Evolutionary conservation across 2,329 filamentous ascomycete genomes (phyloP), one percentile per base, ranked within the genome.

Genomic region (Fusarium sp.): DNA sequence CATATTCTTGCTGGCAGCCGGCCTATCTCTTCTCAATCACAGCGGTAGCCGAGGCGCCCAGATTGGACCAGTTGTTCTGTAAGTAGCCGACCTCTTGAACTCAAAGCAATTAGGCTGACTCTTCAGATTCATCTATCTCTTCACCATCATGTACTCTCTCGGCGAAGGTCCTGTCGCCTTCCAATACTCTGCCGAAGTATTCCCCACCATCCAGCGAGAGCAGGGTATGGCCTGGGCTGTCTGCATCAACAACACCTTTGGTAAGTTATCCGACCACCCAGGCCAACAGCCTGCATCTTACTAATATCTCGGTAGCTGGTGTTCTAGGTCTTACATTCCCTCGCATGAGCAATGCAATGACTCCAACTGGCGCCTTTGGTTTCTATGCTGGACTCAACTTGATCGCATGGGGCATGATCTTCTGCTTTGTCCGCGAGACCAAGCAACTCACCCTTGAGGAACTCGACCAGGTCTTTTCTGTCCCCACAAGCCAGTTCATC

Each of bases 391-490:
- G 77, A 3, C 80, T 84, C 33, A 85, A 85, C 63, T 40, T 82
- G 1, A 71, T 83, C 0, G 83, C 82, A 0, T 79, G 83, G 71
- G 55, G 78, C 39, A 77, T 85, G 65, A 84, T 84, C 63, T 84
- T 84, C 62, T 76, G 83, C 27, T 79, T 84, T 48, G 79, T 85
- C 0, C 83, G 82, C 1, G 83, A 85, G 73, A 85, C 83, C 4
- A 84, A 84, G 74, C 81, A 83, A 36, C 79, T 81, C 53, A 84
- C 82, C 0, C 77, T 85, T 1, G 83, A 85, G 61, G 83, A 85
- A 56, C 80, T 85, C 11, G 82, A 85, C 73, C 61, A 64, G 59
- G 61, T 64, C 41, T 64, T 64, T 35, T 81, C 81, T 33, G 80
- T 84, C 31, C 69, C 70, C 0, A 72, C 70, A 9, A 72, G 57